Evolutionary conservation across 2,329 filamentous ascomycete species (phyloP), one percentile per base, ranked within the genome.

Genomic region (Venturia carpophila): DNA sequence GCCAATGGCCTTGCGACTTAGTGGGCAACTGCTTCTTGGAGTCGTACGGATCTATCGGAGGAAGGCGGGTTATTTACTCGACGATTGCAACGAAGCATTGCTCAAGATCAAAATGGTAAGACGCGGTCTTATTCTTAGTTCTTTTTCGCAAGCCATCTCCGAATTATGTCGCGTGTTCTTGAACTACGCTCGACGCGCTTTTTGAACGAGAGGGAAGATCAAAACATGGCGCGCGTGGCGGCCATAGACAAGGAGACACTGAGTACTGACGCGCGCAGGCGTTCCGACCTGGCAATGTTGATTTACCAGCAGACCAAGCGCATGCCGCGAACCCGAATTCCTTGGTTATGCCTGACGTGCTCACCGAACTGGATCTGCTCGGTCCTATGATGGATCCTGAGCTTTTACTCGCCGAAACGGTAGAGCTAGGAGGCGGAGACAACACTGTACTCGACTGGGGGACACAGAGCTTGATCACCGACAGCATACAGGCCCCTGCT

Each of bases 71-170:
- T 99, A 99, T 77, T 81, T 99, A 62, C 82, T 97, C 60, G 94
- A 99, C 73, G 94, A 99, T 75, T 99, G 94, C 79, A 97, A 96
- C 72, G 94, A 99, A 78, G 93, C 93, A 47, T 81, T 99, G 69
- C 88, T 96, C 82, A 97, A 97, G 80, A 97, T 99, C 72, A 97
- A 97, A 75, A 95, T 97, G 92, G 93, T 97, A 79, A 49, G 69
- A 62, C 42, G 64, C 34, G 41, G 21, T 52, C 43, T 21, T 24
- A 30, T 21, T 39, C 39, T 7, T n/a, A 45, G 5, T 45, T n/a
- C 21, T 24, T 34, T 3, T 58, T 19, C 52, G 19, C 30, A 37
- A n/a, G 15, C 7, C 52, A 21, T 34, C 30, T 17, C 52, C 27
- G 27, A n/a, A 0, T 58, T n/a, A 15, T 37, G 52, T 58, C 52